Evolutionary conservation across 2,329 filamentous ascomycete species (phyloP).

Genomic region (Aspergillus carbonarius): DNA sequence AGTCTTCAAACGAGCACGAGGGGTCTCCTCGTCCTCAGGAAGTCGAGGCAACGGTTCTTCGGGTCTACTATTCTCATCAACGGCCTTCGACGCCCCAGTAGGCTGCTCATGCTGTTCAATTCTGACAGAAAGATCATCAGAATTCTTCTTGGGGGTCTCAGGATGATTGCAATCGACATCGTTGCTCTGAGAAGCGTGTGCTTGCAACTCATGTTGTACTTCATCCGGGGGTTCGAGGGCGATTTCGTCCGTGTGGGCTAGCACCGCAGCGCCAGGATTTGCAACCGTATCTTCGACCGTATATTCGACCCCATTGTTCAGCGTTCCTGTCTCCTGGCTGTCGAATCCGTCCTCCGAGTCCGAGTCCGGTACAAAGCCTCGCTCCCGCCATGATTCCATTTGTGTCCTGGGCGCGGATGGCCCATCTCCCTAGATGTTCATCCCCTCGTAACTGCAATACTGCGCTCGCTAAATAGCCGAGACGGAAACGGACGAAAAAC

Average conservation of each 20-base stretch:
- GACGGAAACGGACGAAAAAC: not conserved
- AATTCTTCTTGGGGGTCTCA: not conserved
- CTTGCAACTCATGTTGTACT: not conserved
- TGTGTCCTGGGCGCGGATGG: constrained; percentile 32
- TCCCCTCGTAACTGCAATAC: constrained; percentile 14
- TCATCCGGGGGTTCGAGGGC: not conserved
- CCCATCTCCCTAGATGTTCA: constrained; percentile 38
- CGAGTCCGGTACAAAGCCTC: constrained; percentile 54
- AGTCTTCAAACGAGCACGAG: not conserved
- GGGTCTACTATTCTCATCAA: not conserved
- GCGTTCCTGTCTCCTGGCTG: constrained; percentile 27
- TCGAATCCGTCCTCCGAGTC: constrained; percentile 48
- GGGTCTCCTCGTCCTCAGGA: constrained; percentile 2
- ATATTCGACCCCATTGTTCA: constrained; percentile 12
- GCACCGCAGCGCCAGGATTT: not conserved
- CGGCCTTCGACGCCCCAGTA: not conserved
- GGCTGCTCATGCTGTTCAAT: not conserved
- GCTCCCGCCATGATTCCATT: constrained; percentile 52
- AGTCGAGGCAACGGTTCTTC: not conserved
- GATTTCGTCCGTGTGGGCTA: not conserved
- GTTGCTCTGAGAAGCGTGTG: not conserved
- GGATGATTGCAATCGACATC: not conserved
- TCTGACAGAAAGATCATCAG: not conserved
- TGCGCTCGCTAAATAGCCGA: not conserved
- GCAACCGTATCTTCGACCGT: constrained; percentile 15